Evolutionary conservation across 495 filamentous ascomycete genomes (phyloP).

Genomic region (Parachaetomium inaequale): DNA sequence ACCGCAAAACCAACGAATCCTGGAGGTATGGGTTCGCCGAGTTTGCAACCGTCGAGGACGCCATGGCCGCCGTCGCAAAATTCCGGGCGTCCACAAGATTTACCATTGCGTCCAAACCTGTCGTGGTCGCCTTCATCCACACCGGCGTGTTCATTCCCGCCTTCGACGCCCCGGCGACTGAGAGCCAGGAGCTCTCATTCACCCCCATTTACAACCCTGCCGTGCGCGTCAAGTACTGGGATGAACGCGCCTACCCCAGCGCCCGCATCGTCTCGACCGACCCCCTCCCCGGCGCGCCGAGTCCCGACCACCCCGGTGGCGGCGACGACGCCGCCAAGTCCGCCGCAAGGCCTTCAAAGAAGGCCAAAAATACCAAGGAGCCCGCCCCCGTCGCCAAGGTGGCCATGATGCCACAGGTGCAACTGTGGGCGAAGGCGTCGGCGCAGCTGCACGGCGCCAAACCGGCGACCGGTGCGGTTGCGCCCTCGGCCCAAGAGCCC

Average conservation of each 20-base stretch:
- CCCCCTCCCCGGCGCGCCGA: conserved; percentile 32
- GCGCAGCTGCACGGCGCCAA: conserved; percentile 70
- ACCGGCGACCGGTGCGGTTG: conserved; percentile 9
- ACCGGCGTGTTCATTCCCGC: conserved; percentile 83
- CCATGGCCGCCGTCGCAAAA: conserved; percentile 70
- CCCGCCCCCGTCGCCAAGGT: conserved; percentile 41
- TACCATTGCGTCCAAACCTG: conserved; percentile 75
- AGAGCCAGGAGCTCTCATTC: conserved; percentile 64
- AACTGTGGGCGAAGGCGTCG: conserved; percentile 85
- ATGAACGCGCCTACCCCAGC: conserved; percentile 70
- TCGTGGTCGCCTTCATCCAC: conserved; percentile 75
- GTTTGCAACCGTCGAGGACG: conserved; percentile 72
- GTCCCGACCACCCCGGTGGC: conserved; percentile 34
- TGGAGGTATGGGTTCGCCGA: conserved; percentile 91
- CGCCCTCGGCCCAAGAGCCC: conserved; percentile 18
- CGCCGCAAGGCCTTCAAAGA: conserved; percentile 38
- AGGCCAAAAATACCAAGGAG: conserved; percentile 63
- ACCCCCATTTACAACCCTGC: conserved; percentile 65
- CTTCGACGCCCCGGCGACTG: conserved; percentile 50
- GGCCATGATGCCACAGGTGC: conserved; percentile 62
- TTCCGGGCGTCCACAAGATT: conserved; percentile 76
- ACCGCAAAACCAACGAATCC: conserved; percentile 68
- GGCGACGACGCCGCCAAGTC: conserved; percentile 28
- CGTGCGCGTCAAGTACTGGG: conserved; percentile 77
- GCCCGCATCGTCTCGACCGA: conserved; percentile 59